These are phyloP conservation scores for Phytopythium ostracodes DNA, from an alignment of 352 stramenopile genomes.

Conservation along the genomic window DNA sequence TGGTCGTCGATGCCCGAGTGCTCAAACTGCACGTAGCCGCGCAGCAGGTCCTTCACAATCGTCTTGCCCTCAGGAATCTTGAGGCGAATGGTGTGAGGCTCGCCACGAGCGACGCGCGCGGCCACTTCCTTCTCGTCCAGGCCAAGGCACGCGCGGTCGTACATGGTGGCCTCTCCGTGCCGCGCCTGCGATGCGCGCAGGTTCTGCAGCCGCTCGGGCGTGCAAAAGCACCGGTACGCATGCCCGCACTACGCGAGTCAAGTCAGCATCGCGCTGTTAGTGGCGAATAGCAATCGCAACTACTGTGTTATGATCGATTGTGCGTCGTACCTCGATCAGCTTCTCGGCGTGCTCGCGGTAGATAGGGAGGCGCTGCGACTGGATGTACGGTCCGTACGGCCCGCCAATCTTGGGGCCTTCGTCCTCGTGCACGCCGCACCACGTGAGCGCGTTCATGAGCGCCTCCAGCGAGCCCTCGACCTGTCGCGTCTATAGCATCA, in stretches of 20 bases:
- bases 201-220: conserved; percentile 92
- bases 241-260: conserved; percentile 62
- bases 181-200: conserved; percentile 87
- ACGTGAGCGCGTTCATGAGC: conserved; percentile 87
- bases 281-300: background rate
- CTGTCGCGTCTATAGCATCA: conserved; percentile 57
- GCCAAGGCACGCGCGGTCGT: conserved; percentile 96
- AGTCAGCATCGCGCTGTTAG: background rate
- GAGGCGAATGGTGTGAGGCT: conserved; percentile 92
- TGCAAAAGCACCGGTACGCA: conserved; percentile 97
- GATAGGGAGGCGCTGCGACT: conserved; percentile 94
- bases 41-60: conserved; percentile 95
- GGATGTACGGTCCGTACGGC: conserved; percentile 94
- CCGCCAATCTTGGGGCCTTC: conserved; percentile 93
- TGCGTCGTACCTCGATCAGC: conserved; percentile 64
- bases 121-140: conserved; percentile 88
- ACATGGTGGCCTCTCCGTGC: conserved; percentile 93
- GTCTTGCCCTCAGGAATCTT: conserved; percentile 92
- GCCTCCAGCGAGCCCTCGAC: conserved; percentile 82
- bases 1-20: conserved; percentile 89
- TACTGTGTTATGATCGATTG: no score
- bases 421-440: conserved; percentile 96
- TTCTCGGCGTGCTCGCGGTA: conserved; percentile 91
- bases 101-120: conserved; percentile 81
- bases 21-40: conserved; percentile 91